phyloP scores from a whole-genome alignment of 306 rosid species.

The Ziziphus jujuba region DNA sequence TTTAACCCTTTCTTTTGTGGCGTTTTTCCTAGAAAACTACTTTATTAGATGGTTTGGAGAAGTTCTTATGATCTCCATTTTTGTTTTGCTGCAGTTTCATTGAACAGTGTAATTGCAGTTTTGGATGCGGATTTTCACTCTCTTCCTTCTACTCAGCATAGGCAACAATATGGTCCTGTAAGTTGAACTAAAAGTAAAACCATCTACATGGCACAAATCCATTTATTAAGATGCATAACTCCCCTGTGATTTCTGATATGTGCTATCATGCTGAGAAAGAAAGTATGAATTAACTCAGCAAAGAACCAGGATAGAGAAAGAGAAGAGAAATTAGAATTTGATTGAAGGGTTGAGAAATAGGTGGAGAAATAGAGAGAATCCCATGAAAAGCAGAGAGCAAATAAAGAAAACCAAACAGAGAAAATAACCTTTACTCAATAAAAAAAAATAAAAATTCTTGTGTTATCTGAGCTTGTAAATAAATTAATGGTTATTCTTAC shows the following conservation, averaged over 20 bases:
- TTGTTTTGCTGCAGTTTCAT: conserved; percentile 70
- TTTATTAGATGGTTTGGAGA: conserved; percentile 10
- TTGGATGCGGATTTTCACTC: conserved; percentile 99
- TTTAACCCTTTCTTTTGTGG: neutral
- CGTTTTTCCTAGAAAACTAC: conserved; percentile 6
- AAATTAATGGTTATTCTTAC: too few relatives aligned
- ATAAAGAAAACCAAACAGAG: too few relatives aligned
- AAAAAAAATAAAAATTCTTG: too few relatives aligned
- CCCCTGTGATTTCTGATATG: neutral
- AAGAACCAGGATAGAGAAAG: too few relatives aligned
- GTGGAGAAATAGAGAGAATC: too few relatives aligned
- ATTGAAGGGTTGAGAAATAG: too few relatives aligned
- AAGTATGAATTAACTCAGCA: too few relatives aligned
- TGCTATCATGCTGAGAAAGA: neutral
- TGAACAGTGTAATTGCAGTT: conserved; percentile 94
- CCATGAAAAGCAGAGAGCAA: too few relatives aligned
- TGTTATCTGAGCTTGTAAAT: too few relatives aligned
- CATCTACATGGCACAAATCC: conserved; percentile 11
- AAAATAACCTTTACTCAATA: too few relatives aligned
- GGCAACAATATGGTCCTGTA: conserved; percentile 99
- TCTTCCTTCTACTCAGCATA: conserved; percentile 88
- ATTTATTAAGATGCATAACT: neutral
- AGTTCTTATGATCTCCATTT: conserved; percentile 15
- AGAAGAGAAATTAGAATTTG: too few relatives aligned
- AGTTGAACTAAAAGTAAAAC: conserved; percentile 41